These are phyloP conservation scores for Amanita pseudoporphyria DNA, from an alignment of 768 basidiomycete genomes.

Conservation along the genomic window DNA sequence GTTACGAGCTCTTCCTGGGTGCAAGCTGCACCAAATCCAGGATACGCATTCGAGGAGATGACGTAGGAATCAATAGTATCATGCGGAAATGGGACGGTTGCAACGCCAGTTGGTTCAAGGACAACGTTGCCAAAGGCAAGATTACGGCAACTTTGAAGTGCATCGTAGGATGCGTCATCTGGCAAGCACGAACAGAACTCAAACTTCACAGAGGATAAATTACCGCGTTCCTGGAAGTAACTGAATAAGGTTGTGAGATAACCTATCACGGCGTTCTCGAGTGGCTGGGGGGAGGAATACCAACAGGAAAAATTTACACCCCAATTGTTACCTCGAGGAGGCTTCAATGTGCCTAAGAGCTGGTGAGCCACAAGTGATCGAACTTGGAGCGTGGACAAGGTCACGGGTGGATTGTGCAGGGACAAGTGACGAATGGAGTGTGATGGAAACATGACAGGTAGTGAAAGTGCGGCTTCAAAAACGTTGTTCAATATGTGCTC, in stretches of 20 bases:
- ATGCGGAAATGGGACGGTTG: slow-evolving; percentile 19
- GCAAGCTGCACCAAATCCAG: slow-evolving; percentile 23
- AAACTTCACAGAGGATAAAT: slow-evolving; percentile 4
- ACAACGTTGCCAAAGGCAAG: slow-evolving; percentile 15
- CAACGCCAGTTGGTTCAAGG: not conserved
- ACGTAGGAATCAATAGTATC: slow-evolving; percentile 15
- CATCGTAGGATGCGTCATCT: slow-evolving; percentile 11
- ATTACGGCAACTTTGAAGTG: slow-evolving; percentile 3
- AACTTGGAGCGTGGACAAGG: slow-evolving; percentile 15
- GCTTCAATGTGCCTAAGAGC: slow-evolving; percentile 20
- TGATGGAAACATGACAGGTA: slow-evolving; percentile 19
- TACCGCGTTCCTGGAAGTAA: slow-evolving; percentile 13
- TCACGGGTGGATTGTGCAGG: slow-evolving; percentile 9
- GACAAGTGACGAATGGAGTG: slow-evolving; percentile 16
- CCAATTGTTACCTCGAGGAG: slow-evolving; percentile 19
- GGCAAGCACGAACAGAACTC: not conserved
- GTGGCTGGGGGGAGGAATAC: slow-evolving; percentile 20
- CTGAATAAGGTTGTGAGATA: slow-evolving; percentile 22
- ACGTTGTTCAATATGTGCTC: slow-evolving; percentile 15
- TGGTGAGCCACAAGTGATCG: slow-evolving; percentile 22
- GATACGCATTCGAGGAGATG: slow-evolving; percentile 21
- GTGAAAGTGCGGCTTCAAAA: slow-evolving; percentile 17
- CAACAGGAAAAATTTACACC: slow-evolving; percentile 23
- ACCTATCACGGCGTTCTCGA: slow-evolving; percentile 19
- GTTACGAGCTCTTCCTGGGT: slow-evolving; percentile 26